Percentiles rank a stretch among this genome's conserved stretches.
phyloP scores from a whole-genome alignment of 768 basidiomycete species.

The Cystoderma amianthinum region DNA sequence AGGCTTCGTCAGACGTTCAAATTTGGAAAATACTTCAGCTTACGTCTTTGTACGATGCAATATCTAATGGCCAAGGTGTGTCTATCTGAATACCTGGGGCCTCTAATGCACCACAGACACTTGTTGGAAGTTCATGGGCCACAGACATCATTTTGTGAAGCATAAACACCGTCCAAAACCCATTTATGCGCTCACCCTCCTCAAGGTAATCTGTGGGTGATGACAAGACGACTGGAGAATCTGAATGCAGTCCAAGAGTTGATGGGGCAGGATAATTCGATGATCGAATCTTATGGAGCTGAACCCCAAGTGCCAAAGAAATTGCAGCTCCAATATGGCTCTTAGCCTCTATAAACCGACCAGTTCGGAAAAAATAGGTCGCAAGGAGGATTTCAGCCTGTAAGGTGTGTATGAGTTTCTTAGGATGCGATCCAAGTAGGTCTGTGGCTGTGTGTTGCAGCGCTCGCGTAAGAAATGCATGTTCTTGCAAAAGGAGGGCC shows the following conservation, averaged over 20 bases:
- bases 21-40: constrained; percentile 5
- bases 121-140: constrained; percentile 42
- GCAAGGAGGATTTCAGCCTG: constrained; percentile 62
- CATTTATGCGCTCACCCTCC: constrained; percentile 61
- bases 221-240: constrained; percentile 33
- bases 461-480: constrained; percentile 41
- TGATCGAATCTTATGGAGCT: constrained; percentile 40
- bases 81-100: constrained; percentile 43
- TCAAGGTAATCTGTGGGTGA: constrained; percentile 41
- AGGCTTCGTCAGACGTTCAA: constrained; percentile 5
- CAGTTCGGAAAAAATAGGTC: constrained; percentile 57
- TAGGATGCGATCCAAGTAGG: constrained; percentile 40
- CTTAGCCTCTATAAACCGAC: constrained; percentile 54
- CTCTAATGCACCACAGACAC: constrained; percentile 49
- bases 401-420: constrained; percentile 42
- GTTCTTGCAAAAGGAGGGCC: constrained; percentile 31
- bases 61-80: constrained; percentile 46
- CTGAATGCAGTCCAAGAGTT: constrained; percentile 29
- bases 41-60: constrained; percentile 29
- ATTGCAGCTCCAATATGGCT: constrained; percentile 48
- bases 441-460: constrained; percentile 39
- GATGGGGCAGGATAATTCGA: constrained; percentile 25
- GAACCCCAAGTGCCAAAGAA: constrained; percentile 37
- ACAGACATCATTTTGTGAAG: constrained; percentile 54
- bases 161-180: constrained; percentile 56